Evolutionary conservation across 192 early-diverging fungal species (phyloP), one percentile per base, ranked within the genome.

Genomic region (Coemansia sp.): DNA sequence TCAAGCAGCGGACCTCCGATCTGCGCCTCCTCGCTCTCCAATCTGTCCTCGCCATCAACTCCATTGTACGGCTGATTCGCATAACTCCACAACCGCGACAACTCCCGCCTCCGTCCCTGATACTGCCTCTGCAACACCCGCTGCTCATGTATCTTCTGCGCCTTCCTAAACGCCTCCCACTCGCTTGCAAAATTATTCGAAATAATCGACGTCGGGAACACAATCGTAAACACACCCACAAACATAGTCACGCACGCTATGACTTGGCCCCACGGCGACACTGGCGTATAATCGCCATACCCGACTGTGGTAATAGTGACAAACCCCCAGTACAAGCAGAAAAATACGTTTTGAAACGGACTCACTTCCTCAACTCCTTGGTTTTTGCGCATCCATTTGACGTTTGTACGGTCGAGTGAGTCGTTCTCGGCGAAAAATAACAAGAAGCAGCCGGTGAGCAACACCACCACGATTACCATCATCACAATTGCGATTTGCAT

Each of bases 201-300:
- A 19, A 86, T 84, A 45, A 86, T 86, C 1, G 83, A 83, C 3
- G 84, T 83, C 29, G 83, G 84, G 41, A 86, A 69, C 53, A 81
- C 84, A 55, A 86, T 80, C 4, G 76, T 79, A n/a, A 84, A 72
- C 56, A 86, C 75, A 37, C 84, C 84, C 58, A 79, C 66, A 19
- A 82, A 48, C 83, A 86, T 86, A 11, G 84, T 84, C 25, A 83
- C 9, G 19, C 68, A 71, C 0, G 83, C 73, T 37, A 86, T 71
- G 3, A 84, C 66, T 52, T 77, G 75, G 60, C 84, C 84, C 66
- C 65, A 62, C 2, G 67, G 66, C 24, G 84, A 81, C n/a, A 70
- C 69, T 0, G 84, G 84, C 41, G 80, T 75, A 14, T 66, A 67
- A 53, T 86, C 84, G 52, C 84, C 84, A 32, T 85, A 85, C 5